Evolutionary conservation across 2,329 filamentous ascomycete genomes (phyloP).

Genomic region (Teratosphaeria zuluensis): DNA sequence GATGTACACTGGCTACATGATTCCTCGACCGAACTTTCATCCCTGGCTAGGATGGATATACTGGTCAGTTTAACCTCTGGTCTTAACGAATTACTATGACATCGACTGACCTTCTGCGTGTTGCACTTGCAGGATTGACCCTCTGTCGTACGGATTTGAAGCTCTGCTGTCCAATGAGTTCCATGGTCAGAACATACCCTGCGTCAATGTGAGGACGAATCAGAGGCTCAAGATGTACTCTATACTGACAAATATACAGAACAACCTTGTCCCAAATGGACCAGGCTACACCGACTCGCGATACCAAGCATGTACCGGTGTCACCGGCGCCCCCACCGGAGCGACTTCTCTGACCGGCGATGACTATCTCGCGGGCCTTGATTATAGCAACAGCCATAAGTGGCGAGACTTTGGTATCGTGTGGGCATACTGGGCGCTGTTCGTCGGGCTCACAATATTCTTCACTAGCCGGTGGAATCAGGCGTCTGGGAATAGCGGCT

Average conservation of each 20-base stretch:
- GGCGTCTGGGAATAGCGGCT: conserved; percentile 15
- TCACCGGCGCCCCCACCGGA: conserved; percentile 50
- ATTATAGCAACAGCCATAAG: conserved; percentile 31
- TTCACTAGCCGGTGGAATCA: conserved; percentile 49
- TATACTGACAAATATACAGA: not conserved
- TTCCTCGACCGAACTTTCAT: conserved; percentile 66
- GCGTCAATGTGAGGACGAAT: conserved; percentile 32
- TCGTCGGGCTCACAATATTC: conserved; percentile 48
- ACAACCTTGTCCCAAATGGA: conserved; percentile 1
- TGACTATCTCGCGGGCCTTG: conserved; percentile 48
- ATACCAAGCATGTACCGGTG: conserved; percentile 29
- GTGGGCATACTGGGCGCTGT: conserved; percentile 55
- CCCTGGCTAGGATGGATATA: conserved; percentile 70
- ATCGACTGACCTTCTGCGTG: not conserved
- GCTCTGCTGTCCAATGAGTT: conserved; percentile 1
- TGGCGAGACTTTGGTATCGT: conserved; percentile 58
- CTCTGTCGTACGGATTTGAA: conserved; percentile 1
- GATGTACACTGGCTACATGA: conserved; percentile 71
- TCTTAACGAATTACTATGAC: not conserved
- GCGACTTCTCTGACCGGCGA: conserved; percentile 49
- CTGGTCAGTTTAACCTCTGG: conserved; percentile 42
- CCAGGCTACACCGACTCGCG: not conserved
- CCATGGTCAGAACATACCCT: conserved; percentile 40
- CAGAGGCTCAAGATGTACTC: not conserved
- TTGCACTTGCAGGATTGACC: not conserved